Conservation (phyloP, 2,329 filamentous ascomycete species). For the Clonostachys sp. region DNA sequence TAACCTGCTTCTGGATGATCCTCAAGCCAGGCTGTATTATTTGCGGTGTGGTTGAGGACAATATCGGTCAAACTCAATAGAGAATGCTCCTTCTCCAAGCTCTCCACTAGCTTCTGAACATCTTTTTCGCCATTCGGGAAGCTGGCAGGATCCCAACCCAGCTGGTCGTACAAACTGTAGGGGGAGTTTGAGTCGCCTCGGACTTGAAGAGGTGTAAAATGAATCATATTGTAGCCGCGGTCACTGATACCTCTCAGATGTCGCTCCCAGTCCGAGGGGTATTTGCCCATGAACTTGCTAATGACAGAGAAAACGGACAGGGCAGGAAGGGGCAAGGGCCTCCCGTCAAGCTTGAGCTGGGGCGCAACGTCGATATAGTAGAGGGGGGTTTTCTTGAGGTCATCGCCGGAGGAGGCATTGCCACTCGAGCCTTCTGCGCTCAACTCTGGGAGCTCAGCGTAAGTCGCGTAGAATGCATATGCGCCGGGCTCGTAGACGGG, state of each 20-base stretch:
- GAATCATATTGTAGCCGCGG: slow-evolving; percentile 97
- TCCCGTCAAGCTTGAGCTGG: slow-evolving; percentile 67
- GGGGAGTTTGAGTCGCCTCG: slow-evolving; percentile 91
- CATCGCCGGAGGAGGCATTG: slow-evolving; percentile 21
- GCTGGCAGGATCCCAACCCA: slow-evolving; percentile 73
- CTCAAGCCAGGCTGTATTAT: slow-evolving; percentile 92
- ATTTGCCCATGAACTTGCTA: slow-evolving; percentile 97
- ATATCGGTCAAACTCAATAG: slow-evolving; percentile 90
- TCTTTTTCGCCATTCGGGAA: slow-evolving; percentile 87
- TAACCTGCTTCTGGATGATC: slow-evolving; percentile 95
- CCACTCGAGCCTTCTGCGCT: slow-evolving; percentile 10
- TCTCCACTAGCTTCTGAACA: slow-evolving; percentile 69
- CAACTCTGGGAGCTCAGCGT: slow-evolving; percentile 75
- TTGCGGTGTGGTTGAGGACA: slow-evolving; percentile 95
- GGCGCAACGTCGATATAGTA: slow-evolving; percentile 97
- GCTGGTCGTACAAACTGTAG: slow-evolving; percentile 93
- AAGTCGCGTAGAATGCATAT: slow-evolving; percentile 93
- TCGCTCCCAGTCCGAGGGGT: slow-evolving; percentile 83
- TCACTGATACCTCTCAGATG: slow-evolving; percentile 85
- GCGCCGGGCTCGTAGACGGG: slow-evolving; percentile 79
- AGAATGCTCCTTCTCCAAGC: slow-evolving; percentile 79
- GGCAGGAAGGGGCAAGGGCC: slow-evolving; percentile 75
- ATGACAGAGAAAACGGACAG: slow-evolving; percentile 90
- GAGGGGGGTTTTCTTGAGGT: slow-evolving; percentile 61
- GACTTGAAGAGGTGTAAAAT: slow-evolving; percentile 91